These are phyloP conservation scores for Populus hybrid DNA, from an alignment of 441 rosid genomes.

Conservation along the genomic window DNA sequence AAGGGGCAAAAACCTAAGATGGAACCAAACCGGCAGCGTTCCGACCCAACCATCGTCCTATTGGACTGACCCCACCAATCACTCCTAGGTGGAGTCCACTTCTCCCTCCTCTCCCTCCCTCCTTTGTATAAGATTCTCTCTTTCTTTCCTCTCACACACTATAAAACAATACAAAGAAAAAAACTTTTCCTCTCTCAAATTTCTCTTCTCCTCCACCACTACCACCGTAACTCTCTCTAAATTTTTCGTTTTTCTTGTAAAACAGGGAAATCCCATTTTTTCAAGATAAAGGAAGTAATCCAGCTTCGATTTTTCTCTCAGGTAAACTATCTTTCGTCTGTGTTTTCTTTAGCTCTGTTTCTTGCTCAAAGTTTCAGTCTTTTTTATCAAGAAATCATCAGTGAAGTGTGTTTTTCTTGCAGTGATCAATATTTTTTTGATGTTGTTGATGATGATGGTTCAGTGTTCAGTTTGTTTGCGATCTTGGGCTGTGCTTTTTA, in stretches of 20 bases:
- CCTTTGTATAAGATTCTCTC: slow-evolving; percentile 34
- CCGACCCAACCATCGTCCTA: slow-evolving; percentile 8
- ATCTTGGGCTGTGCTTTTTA: neutral
- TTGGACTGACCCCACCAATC: slow-evolving; percentile 29
- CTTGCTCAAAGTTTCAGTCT: neutral
- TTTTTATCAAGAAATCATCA: neutral
- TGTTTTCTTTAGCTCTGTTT: neutral
- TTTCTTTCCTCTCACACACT: slow-evolving; percentile 4
- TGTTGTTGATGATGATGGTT: neutral
- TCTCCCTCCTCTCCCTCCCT: neutral
- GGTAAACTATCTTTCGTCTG: neutral
- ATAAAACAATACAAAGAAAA: neutral
- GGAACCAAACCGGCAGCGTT: slow-evolving; percentile 14
- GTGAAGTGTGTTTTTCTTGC: neutral
- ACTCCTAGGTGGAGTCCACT: slow-evolving; percentile 17
- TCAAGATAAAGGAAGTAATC: neutral
- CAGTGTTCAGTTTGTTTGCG: neutral
- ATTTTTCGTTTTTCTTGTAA: too few relatives aligned
- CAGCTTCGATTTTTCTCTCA: neutral
- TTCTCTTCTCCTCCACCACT: neutral
- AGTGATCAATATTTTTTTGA: neutral
- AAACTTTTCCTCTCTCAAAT: neutral
- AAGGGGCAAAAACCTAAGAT: neutral
- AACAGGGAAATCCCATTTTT: neutral
- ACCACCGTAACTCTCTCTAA: neutral